Percentiles rank a stretch among this genome's conserved stretches.
phyloP scores from a whole-genome alignment of 805 yeast species.

The Spathaspora girioi region DNA sequence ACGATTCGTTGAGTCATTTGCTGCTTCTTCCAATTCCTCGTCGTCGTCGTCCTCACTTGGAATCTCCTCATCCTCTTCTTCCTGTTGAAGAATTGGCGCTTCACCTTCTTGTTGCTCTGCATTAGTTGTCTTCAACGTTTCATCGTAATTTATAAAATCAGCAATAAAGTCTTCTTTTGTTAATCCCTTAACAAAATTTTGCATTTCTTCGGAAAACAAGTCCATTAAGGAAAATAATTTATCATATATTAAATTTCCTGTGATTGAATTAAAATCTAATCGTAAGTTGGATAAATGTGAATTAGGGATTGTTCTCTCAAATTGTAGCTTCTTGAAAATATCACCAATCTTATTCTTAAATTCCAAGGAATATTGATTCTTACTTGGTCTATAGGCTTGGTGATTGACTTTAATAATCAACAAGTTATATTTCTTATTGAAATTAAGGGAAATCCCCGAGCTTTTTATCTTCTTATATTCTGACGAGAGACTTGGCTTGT shows the following conservation, averaged over 20 bases:
- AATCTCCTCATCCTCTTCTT: conserved; percentile 10
- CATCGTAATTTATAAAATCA: conserved; percentile 26
- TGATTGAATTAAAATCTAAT: conserved; percentile 13
- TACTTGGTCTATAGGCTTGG: conserved; percentile 10
- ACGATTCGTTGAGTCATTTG: not conserved
- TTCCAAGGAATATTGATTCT: conserved; percentile 7
- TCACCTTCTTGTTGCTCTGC: conserved; percentile 8
- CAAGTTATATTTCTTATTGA: conserved; percentile 17
- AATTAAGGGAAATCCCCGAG: conserved; percentile 18
- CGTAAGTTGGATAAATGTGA: conserved; percentile 5
- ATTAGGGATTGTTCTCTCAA: conserved; percentile 11
- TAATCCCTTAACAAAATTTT: conserved; percentile 13
- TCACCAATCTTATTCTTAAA: conserved; percentile 9
- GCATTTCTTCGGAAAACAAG: conserved; percentile 15
- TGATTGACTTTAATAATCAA: conserved; percentile 23
- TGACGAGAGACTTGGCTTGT: conserved; percentile 9
- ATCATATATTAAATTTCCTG: conserved; percentile 22
- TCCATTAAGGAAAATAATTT: conserved; percentile 14
- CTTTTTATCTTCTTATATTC: conserved; percentile 10
- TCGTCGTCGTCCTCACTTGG: conserved; percentile 6
- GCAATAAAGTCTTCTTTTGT: conserved; percentile 23
- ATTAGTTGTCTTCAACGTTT: conserved; percentile 10
- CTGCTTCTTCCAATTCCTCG: conserved; percentile 3
- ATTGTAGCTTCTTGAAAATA: conserved; percentile 10
- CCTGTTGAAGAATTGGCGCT: conserved; percentile 2